Evolutionary conservation across 192 early-diverging fungal species (phyloP), one percentile per base, ranked within the genome.

Genomic region (Podila verticillata): DNA sequence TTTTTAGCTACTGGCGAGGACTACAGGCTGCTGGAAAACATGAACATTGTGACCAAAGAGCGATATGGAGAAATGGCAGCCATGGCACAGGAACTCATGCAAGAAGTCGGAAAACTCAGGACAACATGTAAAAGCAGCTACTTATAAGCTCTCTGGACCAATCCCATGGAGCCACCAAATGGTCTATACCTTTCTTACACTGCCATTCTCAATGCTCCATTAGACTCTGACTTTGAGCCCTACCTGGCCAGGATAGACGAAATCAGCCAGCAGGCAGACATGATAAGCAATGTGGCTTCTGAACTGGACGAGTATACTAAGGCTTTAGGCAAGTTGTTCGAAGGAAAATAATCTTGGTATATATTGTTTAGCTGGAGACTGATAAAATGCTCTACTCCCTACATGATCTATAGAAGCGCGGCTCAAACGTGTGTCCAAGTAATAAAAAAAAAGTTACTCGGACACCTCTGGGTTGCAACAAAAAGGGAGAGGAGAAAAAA

Each of bases 281-380:
- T 61, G 48, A 77, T 84, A 29, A 81, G 74, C 64, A 84, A 77
- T 48, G 73, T 84, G 13, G 64, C 83, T 0, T 24, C 68, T 62
- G 83, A 84, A 29, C 75, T 84, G 48, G 83, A 84, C 56, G 83
- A 84, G 29, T 84, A 84, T 51, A 81, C 83, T 39, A 84, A 84
- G 54, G 71, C 79, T 54, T 67, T 84, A 63, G 83, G 83, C 77
- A 78, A 59, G 26, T n/a, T 2, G 31, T 30, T 20, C 51, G 12
- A 15, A 8, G 8, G 5, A 0, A 15, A 31, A 2, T 3, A 17
- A 19, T 22, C 36, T 15, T 17, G 2, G 15, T 59, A 9, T 24
- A 12, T 1, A 34, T 28, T 7, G 15, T 13, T 30, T 48, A 22
- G 9, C 26, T 15, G 29, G 22, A 39, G 12, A 7, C 1, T 24